Evolutionary conservation across 441 rosid genomes (phyloP).

Genomic region (Eruca vesicaria): DNA sequence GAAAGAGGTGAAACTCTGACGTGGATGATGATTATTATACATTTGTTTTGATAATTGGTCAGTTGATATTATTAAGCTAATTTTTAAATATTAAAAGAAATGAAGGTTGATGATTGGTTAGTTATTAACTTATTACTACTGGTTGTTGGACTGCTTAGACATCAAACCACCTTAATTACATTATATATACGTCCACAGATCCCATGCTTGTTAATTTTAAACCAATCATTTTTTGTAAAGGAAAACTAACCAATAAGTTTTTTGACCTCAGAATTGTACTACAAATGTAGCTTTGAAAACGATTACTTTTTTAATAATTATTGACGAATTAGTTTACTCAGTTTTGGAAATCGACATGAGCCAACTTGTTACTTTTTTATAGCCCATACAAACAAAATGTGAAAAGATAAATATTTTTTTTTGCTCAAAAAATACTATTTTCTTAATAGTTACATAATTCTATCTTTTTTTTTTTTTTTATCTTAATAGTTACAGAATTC

Average conservation of each 20-base stretch:
- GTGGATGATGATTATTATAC: slow-evolving; percentile 28
- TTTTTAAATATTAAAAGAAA: not conserved
- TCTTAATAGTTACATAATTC: too few relatives aligned
- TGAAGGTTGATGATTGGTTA: slow-evolving; percentile 26
- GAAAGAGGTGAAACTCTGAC: slow-evolving; percentile 43
- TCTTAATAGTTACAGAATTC: too few relatives aligned
- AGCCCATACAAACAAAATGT: not conserved
- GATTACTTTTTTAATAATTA: not conserved
- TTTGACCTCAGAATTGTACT: not conserved
- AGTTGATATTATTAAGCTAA: slow-evolving; percentile 5
- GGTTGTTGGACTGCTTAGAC: slow-evolving; percentile 30
- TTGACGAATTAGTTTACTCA: not conserved
- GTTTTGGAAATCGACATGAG: not conserved
- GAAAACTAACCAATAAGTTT: not conserved
- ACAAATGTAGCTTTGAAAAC: not conserved
- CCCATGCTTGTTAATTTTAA: slow-evolving; percentile 14
- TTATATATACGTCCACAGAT: slow-evolving; percentile 13
- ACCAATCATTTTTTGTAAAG: too few relatives aligned
- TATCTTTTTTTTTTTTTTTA: too few relatives aligned
- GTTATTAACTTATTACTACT: slow-evolving; percentile 20
- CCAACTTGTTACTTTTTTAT: slow-evolving; percentile 15
- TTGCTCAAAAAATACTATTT: not conserved
- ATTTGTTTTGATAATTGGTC: slow-evolving; percentile 4
- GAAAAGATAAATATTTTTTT: too few relatives aligned
- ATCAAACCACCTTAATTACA: slow-evolving; percentile 20